A percentile compares a stretch with the other conserved stretches of the same genome.
These are phyloP conservation scores for Carex arenaria DNA, from an alignment of 202 grass and related monocot species.

Conservation along the genomic window DNA sequence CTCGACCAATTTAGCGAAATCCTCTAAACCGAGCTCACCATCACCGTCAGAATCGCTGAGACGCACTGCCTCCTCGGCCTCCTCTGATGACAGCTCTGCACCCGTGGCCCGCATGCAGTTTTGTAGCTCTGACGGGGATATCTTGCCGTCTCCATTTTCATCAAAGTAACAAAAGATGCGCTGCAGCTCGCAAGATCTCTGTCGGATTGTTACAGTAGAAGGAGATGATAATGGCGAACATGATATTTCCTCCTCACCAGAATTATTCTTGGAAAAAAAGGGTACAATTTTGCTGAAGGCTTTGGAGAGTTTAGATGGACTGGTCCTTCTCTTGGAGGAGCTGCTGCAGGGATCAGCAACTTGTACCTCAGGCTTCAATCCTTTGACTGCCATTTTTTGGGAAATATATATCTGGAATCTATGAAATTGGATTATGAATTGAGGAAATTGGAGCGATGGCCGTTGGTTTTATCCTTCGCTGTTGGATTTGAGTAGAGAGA, in stretches of 20 bases:
- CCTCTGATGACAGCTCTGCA: not conserved
- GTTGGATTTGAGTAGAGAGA: not conserved
- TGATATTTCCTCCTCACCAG: not conserved
- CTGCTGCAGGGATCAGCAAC: not conserved
- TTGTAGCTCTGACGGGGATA: constrained; percentile 13
- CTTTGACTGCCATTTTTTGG: not conserved
- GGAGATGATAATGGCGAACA: not conserved
- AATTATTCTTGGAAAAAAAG: constrained; percentile 4
- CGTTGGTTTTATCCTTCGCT: not conserved
- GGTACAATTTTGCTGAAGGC: not conserved
- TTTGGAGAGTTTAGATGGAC: not conserved
- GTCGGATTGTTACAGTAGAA: not conserved
- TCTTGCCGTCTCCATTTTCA: constrained; percentile 22
- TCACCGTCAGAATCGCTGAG: constrained; percentile 18
- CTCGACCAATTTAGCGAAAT: constrained; percentile 20
- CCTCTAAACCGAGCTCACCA: constrained; percentile 14
- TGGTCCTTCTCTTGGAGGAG: not conserved
- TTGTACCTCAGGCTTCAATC: not conserved
- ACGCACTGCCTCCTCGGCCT: constrained; percentile 9
- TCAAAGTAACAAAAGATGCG: constrained; percentile 22
- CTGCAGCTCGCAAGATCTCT: not conserved
- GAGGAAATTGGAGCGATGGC: not conserved
- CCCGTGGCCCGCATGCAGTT: constrained; percentile 10
- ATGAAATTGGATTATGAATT: not conserved
- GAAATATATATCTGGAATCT: not conserved